These are phyloP conservation scores for Irpex sp. DNA, from an alignment of 1,284 basidiomycete species.

Conservation along the genomic window DNA sequence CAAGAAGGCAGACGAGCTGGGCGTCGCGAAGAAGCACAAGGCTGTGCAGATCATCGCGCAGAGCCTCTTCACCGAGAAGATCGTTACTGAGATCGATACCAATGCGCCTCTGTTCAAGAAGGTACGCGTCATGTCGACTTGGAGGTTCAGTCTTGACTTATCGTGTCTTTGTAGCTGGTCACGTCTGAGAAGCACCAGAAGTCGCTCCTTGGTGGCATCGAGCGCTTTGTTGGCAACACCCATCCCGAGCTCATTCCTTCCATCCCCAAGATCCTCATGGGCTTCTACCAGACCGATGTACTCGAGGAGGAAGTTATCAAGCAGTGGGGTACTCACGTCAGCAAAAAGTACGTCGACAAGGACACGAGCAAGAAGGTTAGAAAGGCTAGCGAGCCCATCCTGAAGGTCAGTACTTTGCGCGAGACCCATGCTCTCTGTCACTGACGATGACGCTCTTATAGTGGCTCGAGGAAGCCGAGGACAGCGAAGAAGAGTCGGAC, in stretches of 20 bases:
- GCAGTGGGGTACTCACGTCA: constrained; percentile 96
- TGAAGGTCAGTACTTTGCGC: constrained; percentile 41
- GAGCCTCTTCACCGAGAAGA: constrained; percentile 81
- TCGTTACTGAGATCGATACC: constrained; percentile 70
- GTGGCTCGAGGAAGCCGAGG: constrained; percentile 49
- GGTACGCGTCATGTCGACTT: constrained; percentile 41
- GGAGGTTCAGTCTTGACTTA: neutral
- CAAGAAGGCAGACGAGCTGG: constrained; percentile 90
- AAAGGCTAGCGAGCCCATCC: constrained; percentile 93
- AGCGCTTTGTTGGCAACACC: constrained; percentile 74
- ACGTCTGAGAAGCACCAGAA: constrained; percentile 95
- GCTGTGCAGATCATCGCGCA: constrained; percentile 83
- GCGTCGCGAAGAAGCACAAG: constrained; percentile 97
- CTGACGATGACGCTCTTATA: constrained; percentile 24
- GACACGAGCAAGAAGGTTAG: constrained; percentile 94
- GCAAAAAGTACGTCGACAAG: constrained; percentile 97
- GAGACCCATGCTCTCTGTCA: neutral
- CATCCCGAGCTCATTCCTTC: constrained; percentile 63
- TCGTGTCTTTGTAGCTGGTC: constrained; percentile 46
- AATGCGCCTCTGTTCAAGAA: constrained; percentile 81
- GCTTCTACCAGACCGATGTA: constrained; percentile 89
- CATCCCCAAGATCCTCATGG: constrained; percentile 94
- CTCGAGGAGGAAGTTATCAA: constrained; percentile 90
- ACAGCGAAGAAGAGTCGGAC: constrained; percentile 38
- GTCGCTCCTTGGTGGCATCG: constrained; percentile 86